Base-by-base conservation (phyloP, 345 rosid species). In the Jatropha curcas region DNA sequence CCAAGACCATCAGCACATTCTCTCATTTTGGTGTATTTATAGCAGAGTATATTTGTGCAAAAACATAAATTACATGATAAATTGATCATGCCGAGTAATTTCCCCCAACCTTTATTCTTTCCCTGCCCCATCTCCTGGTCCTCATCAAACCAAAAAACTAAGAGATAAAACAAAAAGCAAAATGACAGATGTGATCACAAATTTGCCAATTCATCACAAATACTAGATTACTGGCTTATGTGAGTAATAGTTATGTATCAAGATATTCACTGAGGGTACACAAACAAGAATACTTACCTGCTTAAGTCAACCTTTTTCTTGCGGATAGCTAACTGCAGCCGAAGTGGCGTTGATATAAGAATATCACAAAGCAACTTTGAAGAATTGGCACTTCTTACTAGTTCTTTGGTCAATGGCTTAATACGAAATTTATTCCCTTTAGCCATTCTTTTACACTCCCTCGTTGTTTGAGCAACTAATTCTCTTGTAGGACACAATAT, bases 401-500 rank as follows among this genome's bases (percentile, higher is more conserved):
- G 95, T 35, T 86, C 83, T 83, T 95, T 95, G 39, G 93, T 90
- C 97, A 95, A 84, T 69, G 89, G 76, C 73, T 84, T 92, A 60
- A 89, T 82, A 39, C 68, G 80, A 72, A 95, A 84, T 67, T 87
- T 89, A 77, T 77, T 88, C 76, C 98, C 97, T 80, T 85, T 84
- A 14, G 97, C 90, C 86, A 95, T 81, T 74, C 86, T 92, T 73
- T 85, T 94, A 80, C 91, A 89, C 87, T 94, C 98, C 79, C 98
- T 88, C 55, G 88, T 83, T 31, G 98, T 95, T 76, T 95, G 98
- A 33, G 92, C 82, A 52, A 97, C 99, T 69, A 92, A 84, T 76
- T 95, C 99, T 45, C 96, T 86, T 9, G 97, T 90, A 22, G 98
- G 99, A 76, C 91, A 95, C 80, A 95, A 78, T 63, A 95, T 90